Base-by-base conservation (phyloP, 768 basidiomycete genomes). In the Mycena leptocephala region DNA sequence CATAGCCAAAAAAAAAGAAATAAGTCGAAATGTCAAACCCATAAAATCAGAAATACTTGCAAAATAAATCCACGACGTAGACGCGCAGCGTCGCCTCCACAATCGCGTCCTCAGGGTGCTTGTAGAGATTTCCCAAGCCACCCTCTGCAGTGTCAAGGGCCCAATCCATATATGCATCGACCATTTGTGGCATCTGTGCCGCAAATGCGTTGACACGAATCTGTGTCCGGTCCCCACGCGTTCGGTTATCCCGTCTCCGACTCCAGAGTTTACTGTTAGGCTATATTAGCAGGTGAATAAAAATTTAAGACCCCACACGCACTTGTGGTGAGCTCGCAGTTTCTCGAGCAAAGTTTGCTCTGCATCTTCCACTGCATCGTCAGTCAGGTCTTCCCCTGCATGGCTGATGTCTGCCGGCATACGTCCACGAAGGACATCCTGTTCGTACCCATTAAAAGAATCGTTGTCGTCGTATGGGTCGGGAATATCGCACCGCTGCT, bases 241-340 rank as follows among this genome's bases (percentile, higher is more conserved):
- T 56, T 4, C 55, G 55, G 7, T 16, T 10, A 13, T 43, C 62
- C 9, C 8, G 32, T 3, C 28, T 22, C 18, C 24, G 62, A 14
- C 26, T 4, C 7, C 5, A 56, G 9, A 56, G 55, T 26, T 32
- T 5, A 5, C 55, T 56, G 22, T 56, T 18, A 22, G 6, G 24
- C 3, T 13, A 39, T 39, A 1, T 80, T 72, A 30, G 78, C n/a
- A n/a, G 13, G 22, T 79, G 74, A 55, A 72, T 78, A 2, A 82
- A 22, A 1, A 59, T 77, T 48, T 76, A 76, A 56, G 26, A 14
- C 4, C 4, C 8, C 3, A 32, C 5, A 56, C 55, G 26, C 30
- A 56, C 55, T 30, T 14, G 28, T 56, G 55, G 22, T 56, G 24
- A 5, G 24, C 11, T 4, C 24, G 55, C 28, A 28, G 55, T 14